A percentile compares a stretch with the other conserved stretches of the same genome.
Conservation (phyloP, 441 rosid species). For the Populus trichocarpa region DNA sequence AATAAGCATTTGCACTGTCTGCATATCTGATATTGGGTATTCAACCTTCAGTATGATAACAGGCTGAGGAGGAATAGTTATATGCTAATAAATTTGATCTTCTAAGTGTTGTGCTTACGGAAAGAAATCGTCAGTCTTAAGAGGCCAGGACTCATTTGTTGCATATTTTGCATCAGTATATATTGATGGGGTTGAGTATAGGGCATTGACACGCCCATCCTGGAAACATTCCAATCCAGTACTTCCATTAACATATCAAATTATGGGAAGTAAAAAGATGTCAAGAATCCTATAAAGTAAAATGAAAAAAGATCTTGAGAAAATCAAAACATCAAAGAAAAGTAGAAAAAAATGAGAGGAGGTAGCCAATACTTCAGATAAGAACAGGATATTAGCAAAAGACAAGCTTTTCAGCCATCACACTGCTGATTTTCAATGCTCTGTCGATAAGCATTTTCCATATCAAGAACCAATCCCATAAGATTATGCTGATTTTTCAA, state of each 20-base stretch:
- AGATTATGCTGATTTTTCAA: not conserved
- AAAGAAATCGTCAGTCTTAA: slow-evolving; percentile 2
- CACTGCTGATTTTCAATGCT: not conserved
- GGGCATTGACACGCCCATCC: slow-evolving; percentile 52
- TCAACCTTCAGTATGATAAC: not conserved
- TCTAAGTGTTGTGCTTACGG: not conserved
- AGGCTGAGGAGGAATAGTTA: not conserved
- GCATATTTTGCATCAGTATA: slow-evolving; percentile 7
- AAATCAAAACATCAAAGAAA: not conserved
- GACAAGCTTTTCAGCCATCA: not conserved
- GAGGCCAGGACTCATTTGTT: not conserved
- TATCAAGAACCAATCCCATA: not conserved
- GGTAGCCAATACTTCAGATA: not conserved
- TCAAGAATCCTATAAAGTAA: not conserved
- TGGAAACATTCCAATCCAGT: slow-evolving; percentile 26
- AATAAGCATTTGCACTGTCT: slow-evolving; percentile 88
- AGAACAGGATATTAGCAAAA: not conserved
- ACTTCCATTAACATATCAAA: slow-evolving; percentile 11
- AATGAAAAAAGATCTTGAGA: not conserved
- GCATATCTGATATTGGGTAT: slow-evolving; percentile 63
- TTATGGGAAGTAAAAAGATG: not conserved
- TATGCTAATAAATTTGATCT: not conserved
- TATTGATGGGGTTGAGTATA: slow-evolving; percentile 1
- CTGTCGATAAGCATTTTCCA: not conserved
- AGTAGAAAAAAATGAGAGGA: not conserved